Conservation (phyloP, 495 filamentous ascomycete genomes). For the Xylaria palmicola region DNA sequence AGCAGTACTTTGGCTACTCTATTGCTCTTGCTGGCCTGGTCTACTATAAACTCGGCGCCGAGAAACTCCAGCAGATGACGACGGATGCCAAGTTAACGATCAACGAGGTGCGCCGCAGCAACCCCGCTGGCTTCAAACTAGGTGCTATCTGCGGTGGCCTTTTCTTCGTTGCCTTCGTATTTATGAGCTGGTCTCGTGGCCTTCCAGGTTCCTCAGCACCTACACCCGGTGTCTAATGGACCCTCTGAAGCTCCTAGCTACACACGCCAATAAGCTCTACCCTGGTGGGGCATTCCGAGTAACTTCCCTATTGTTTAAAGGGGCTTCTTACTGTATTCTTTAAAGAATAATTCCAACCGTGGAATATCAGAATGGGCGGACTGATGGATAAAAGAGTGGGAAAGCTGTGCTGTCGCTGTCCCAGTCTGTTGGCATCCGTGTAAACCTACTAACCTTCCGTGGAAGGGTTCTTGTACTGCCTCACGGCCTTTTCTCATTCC, state of each 20-base stretch:
- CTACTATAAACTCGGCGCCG: conserved; percentile 91
- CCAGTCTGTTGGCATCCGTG: not conserved
- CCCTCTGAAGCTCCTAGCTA: not conserved
- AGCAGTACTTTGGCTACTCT: conserved; percentile 91
- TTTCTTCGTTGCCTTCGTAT: conserved; percentile 61
- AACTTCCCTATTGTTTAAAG: conserved; percentile 3
- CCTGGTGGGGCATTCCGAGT: not conserved
- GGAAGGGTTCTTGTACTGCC: conserved; percentile 1
- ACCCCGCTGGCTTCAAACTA: conserved; percentile 71
- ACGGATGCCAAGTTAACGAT: conserved; percentile 65
- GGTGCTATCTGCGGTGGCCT: conserved; percentile 59
- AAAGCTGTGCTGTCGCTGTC: conserved; percentile 11
- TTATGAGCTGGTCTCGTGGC: conserved; percentile 45
- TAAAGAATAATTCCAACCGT: not conserved
- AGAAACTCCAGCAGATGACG: conserved; percentile 74
- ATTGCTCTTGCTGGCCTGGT: conserved; percentile 84
- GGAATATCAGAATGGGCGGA: not conserved
- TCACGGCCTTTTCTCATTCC: not conserved
- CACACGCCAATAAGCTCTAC: not conserved
- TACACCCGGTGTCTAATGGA: conserved; percentile 9
- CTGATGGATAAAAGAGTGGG: not conserved
- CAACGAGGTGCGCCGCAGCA: conserved; percentile 75
- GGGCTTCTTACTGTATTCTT: conserved; percentile 2
- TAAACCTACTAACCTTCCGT: not conserved
- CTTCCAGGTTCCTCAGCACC: conserved; percentile 5